Evolutionary conservation across 228 moss, liverwort and hornwort species (phyloP).

Genomic region (Sphagnum fallax): DNA sequence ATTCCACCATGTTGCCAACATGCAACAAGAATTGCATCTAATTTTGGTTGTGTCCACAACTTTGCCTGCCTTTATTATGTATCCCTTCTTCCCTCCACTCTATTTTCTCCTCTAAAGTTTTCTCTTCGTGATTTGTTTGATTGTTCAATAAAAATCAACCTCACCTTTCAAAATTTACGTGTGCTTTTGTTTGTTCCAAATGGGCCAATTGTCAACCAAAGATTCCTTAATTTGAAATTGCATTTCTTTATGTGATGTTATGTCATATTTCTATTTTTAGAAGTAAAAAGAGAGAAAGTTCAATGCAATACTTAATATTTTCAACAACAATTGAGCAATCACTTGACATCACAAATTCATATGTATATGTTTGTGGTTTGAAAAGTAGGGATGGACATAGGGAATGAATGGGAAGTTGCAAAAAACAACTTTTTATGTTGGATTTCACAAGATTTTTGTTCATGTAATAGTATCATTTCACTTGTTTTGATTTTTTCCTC

Average conservation of each 20-base stretch:
- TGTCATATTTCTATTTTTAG: too few species aligned
- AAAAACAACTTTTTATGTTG: slow-evolving; percentile 79
- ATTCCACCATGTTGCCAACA: slow-evolving; percentile 96
- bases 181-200: too few species aligned
- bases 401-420: slow-evolving; percentile 76
- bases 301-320: background rate
- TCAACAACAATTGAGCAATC: background rate
- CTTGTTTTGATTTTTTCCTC: background rate
- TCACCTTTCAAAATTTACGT: too few species aligned
- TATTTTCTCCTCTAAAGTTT: background rate
- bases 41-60: slow-evolving; percentile 62
- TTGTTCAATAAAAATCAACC: too few species aligned
- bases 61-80: slow-evolving; percentile 97
- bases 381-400: slow-evolving; percentile 87
- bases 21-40: slow-evolving; percentile 82
- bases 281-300: too few species aligned
- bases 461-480: slow-evolving; percentile 31
- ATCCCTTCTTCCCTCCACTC: slow-evolving; percentile 4
- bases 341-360: background rate
- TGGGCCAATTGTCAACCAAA: too few species aligned
- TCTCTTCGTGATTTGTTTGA: too few species aligned
- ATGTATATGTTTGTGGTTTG: slow-evolving; percentile 5
- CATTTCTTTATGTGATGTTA: too few species aligned
- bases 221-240: too few species aligned
- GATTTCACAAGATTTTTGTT: slow-evolving; percentile 79